A percentile compares a stretch with the other conserved stretches of the same genome.
phyloP scores from a whole-genome alignment of 352 stramenopile genomes.

The Phytophthora quininea region DNA sequence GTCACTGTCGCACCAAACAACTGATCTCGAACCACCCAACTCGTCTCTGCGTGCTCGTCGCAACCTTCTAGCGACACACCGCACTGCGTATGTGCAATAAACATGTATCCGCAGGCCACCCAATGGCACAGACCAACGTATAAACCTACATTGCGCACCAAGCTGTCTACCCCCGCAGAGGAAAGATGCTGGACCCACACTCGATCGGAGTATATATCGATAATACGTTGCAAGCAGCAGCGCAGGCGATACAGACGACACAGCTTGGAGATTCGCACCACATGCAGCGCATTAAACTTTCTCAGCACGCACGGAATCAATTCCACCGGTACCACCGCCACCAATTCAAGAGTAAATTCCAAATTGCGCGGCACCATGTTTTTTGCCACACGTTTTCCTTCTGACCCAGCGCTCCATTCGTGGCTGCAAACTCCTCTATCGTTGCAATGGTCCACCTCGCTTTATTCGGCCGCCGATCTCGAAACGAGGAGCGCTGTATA shows the following conservation, averaged over 20 bases:
- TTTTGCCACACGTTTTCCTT: too few relatives aligned
- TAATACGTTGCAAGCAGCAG: constrained; percentile 42
- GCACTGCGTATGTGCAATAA: constrained; percentile 33
- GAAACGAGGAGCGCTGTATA: constrained; percentile 3
- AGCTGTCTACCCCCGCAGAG: constrained; percentile 53
- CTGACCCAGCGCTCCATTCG: too few relatives aligned
- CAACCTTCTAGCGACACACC: constrained; percentile 53
- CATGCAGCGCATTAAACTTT: constrained; percentile 52
- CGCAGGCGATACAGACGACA: constrained; percentile 46
- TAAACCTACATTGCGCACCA: constrained; percentile 40
- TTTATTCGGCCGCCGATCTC: constrained; percentile 9
- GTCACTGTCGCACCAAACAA: constrained; percentile 37
- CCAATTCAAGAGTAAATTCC: constrained; percentile 45
- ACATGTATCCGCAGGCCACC: constrained; percentile 67
- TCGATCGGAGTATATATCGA: constrained; percentile 50
- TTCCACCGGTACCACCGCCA: constrained; percentile 60
- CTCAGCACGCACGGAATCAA: constrained; percentile 35
- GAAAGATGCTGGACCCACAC: constrained; percentile 51
- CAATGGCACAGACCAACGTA: constrained; percentile 44
- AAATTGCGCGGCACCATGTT: constrained; percentile 29
- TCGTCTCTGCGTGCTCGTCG: constrained; percentile 38
- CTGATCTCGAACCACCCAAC: constrained; percentile 56
- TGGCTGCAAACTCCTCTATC: too few relatives aligned
- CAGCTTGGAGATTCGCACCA: constrained; percentile 59
- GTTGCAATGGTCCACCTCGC: constrained; percentile 59